Evolutionary conservation across 2,329 filamentous ascomycete species (phyloP), one percentile per base, ranked within the genome.

Genomic region (Fusarium neocosmosporiellum): DNA sequence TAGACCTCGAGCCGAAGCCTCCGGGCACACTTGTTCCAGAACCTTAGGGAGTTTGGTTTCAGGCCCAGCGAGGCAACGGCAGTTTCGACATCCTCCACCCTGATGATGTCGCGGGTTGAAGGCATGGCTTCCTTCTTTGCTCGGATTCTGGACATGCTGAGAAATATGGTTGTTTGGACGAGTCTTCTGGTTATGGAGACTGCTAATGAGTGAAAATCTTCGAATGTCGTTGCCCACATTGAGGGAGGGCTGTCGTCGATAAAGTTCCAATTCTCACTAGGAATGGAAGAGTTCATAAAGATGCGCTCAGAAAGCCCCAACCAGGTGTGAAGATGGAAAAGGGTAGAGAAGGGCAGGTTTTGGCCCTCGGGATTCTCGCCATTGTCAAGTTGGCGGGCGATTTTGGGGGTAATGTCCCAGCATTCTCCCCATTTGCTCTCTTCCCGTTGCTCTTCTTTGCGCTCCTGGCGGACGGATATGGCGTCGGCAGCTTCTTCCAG

Each of bases 191-290:
- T 95, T 16, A 96, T 73, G 61, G 88, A 92, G 1, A 93, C 80
- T 0, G 88, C 85, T 2, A 98, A 81, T 10, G 88, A 88, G 76
- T 95, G 87, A 50, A 98, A 92, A 74, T 96, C 94, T 7, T 89
- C 87, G n/a, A 97, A 87, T 0, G 93, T 91, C 2, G 93, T 95
- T 8, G 91, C 88, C 73, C 92, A 91, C 24, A 98, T 89, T 0
- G 92, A 90, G 0, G 95, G 95, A 4, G 84, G 84, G 64, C 89
- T 86, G n/a, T 88, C 86, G 22, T 87, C 86, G 9, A 93, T 75
- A 41, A 84, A 85, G 36, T 83, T 84, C 94, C 93, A 97, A 78
- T 94, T 95, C 63, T 89, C 87, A 62, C 90, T 88, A 14, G 86
- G 82, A 46, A 88, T 84, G 3, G 84, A 80, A 14, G 87, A 86